Evolutionary conservation across 225 moss, liverwort and hornwort species (phyloP).

Genomic region (Pseudoscleropodium purum): DNA sequence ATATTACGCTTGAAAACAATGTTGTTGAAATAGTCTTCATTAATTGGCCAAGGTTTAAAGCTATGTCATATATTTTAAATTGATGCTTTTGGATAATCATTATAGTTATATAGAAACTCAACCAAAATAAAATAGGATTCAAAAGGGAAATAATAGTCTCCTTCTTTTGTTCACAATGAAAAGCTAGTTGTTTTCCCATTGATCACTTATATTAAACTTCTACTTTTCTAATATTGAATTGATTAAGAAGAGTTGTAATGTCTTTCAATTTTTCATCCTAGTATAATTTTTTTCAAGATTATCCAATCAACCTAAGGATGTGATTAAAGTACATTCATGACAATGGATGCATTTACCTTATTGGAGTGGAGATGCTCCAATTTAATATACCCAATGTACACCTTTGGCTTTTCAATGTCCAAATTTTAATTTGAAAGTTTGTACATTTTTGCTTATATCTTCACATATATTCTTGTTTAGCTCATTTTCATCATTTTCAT

Average conservation of each 20-base stretch:
- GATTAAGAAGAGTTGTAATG: neutral
- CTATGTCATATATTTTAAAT: neutral
- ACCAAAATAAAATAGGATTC: neutral
- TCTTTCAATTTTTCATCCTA: neutral
- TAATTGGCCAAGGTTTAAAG: neutral
- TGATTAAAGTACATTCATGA: too few relatives aligned
- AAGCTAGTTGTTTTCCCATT: neutral
- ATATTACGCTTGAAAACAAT: too few relatives aligned
- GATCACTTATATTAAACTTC: neutral
- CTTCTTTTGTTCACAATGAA: fast-evolving
- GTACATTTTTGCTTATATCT: neutral
- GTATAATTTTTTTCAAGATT: neutral
- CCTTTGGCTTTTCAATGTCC: neutral
- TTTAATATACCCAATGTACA: neutral
- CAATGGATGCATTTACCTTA: neutral
- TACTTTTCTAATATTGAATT: neutral
- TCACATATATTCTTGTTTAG: neutral
- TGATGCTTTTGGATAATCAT: neutral
- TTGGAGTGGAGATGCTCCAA: neutral
- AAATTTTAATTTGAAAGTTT: too few relatives aligned
- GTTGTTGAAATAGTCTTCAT: neutral
- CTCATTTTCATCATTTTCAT: neutral
- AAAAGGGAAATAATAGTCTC: neutral
- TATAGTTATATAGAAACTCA: neutral
- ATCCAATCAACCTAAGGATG: neutral